Evolutionary conservation across 192 early-diverging fungal genomes (phyloP), one percentile per base, ranked within the genome.

Genomic region (Mortierella alpina): DNA sequence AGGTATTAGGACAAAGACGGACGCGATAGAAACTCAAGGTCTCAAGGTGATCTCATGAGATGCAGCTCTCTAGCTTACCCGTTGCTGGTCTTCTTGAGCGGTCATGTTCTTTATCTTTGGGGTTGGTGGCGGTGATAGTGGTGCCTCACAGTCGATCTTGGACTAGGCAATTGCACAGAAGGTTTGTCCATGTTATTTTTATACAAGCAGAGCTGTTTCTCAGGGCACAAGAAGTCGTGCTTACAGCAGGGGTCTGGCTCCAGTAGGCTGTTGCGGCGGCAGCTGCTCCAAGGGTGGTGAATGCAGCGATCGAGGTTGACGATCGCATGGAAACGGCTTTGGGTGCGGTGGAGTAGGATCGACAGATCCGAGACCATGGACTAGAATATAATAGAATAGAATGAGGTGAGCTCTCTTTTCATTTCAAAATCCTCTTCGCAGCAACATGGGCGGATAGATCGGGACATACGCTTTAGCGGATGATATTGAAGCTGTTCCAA

Each of bases 181-280:
- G 41, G 14, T 17, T 48, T 11, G 8, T 9, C 48, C 12, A 20
- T 20, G 41, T 39, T 31, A 2, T 40, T 52, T 1, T 48, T 50
- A 39, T 17, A 18, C 14, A 15, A 6, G 17, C 40, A 47, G 23
- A 14, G 23, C 46, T 50, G 23, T 47, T 20, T 59, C 57, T 10
- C 13, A 15, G 49, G 11, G n/a, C 17, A 41, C 39, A 47, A n/a
- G 31, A 23, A 23, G 18, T 17, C 6, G 18, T 8, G 14, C 74
- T 69, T 68, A 64, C 74, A 13, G 53, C 51, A 8, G 75, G 41
- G 0, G 63, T 4, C 31, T 72, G 69, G 7, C 54, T 70, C 76
- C 76, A 79, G 76, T 59, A 79, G 6, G 67, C 63, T 15, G 69
- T 69, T 11, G 48, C 52, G n/a, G 57, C 69, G 22, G 76, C 68